Evolutionary conservation across 768 basidiomycete genomes (phyloP), one percentile per base, ranked within the genome.

Genomic region (Tulasnella sp.): DNA sequence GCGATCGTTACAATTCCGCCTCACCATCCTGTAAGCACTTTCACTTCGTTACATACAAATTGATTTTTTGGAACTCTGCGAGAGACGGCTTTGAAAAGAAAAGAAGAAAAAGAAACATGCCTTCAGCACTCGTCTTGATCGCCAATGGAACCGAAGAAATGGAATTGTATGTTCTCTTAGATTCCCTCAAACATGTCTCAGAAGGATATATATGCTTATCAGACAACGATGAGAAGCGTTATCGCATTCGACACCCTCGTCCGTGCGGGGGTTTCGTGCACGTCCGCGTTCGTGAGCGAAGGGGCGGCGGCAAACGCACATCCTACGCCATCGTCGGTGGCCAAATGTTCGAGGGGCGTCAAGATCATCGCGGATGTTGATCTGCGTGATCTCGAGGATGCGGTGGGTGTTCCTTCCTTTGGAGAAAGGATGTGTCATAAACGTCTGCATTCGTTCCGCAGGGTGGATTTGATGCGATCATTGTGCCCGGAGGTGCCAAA

Each of bases 81-180:
- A n/a, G n/a, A n/a, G n/a, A n/a, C n/a, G n/a, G n/a, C n/a, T n/a
- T n/a, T n/a, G n/a, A n/a, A n/a, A n/a, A 30, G 3, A 57, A 42
- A 57, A n/a, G 25, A 46, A 9, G 21, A 38, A 22, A 42, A 24
- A n/a, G 29, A 21, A 25, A 46, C 22, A 49, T 49, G 46, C 46
- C 46, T n/a, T 79, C 81, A 38, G 88, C 84, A 4, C 73, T 88
- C 21, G 75, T 91, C 49, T 73, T 91, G 22, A 78, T 91, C 25
- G 84, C 87, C 17, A 78, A 89, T 66, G 88, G 88, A 11, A 89
- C 88, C 1, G 88, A 91, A 68, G 88, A 91, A 71, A 89, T 88
- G 82, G 87, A 89, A 70, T 90, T 89, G 87, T 86, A 66, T 64
- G 81, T 66, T 60, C 1, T 17, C n/a, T 41, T 31, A 22, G 45